Conservation (phyloP, 2,329 filamentous ascomycete genomes). For the Pleomassaria siparia region DNA sequence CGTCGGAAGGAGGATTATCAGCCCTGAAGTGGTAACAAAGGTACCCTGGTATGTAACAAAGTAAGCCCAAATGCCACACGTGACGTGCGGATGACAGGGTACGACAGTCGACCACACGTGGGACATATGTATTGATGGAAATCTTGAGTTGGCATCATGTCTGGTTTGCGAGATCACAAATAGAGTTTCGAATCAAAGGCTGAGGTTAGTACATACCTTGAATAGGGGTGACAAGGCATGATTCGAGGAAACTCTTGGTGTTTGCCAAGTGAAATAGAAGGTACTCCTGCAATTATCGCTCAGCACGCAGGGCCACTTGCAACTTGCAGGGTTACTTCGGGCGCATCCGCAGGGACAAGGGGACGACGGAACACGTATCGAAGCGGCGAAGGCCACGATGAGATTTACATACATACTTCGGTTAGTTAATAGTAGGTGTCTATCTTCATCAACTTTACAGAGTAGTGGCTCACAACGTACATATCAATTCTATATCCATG, state of each 20-base stretch:
- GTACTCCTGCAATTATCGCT: neutral
- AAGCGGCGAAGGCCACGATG: too few species aligned
- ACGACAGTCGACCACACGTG: neutral
- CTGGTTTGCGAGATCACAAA: neutral
- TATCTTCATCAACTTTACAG: neutral
- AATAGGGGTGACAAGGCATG: neutral
- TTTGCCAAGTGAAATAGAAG: neutral
- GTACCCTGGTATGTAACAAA: too few species aligned
- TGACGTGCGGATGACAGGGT: constrained; percentile 8
- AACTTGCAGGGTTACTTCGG: neutral
- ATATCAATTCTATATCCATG: neutral
- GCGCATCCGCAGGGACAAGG: too few species aligned
- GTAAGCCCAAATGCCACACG: constrained; percentile 1
- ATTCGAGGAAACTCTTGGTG: neutral
- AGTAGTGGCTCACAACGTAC: neutral
- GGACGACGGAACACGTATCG: too few species aligned
- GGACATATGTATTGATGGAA: constrained; percentile 1
- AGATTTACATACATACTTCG: too few species aligned
- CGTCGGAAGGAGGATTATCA: neutral
- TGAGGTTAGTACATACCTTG: neutral
- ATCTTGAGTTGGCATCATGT: neutral
- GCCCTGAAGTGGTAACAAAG: neutral
- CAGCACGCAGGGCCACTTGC: neutral
- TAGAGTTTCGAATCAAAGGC: neutral
- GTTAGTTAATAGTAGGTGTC: too few species aligned